A percentile compares a stretch with the other conserved stretches of the same genome.
Evolutionary conservation across 331 rosid genomes (phyloP).

Genomic region (Rhamnella rubrinervis): DNA sequence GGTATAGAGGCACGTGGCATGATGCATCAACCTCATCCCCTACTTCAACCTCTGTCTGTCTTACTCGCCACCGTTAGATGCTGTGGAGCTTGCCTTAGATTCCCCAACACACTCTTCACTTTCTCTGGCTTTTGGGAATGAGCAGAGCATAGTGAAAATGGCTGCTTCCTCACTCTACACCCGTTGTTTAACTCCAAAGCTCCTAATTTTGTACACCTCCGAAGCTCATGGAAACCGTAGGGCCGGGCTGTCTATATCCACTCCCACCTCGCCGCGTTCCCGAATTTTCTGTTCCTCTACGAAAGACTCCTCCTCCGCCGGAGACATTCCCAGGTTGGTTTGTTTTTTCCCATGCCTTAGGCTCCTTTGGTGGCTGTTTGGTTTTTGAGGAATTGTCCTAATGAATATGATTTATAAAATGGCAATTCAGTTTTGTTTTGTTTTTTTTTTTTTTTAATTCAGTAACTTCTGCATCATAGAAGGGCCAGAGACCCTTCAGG

Average conservation of each 20-base stretch:
- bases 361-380: background rate
- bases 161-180: slow-evolving; percentile 40
- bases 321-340: slow-evolving; percentile 51
- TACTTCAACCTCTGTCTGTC: background rate
- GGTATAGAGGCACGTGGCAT: slow-evolving; percentile 6
- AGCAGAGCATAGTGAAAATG: slow-evolving; percentile 32
- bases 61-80: background rate
- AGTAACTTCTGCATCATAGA: slow-evolving; percentile 93
- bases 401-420: background rate
- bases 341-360: background rate
- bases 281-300: slow-evolving; percentile 48
- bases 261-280: slow-evolving; percentile 25
- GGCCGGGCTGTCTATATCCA: slow-evolving; percentile 24
- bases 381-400: slow-evolving; percentile 7
- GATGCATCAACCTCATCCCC: background rate
- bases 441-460: background rate
- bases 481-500: slow-evolving; percentile 96
- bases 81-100: background rate
- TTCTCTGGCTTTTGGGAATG: slow-evolving; percentile 10
- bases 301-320: slow-evolving; percentile 41
- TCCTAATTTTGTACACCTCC: slow-evolving; percentile 18
- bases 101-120: background rate
- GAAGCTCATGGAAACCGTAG: background rate
- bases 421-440: background rate
- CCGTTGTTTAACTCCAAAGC: slow-evolving; percentile 28